These are phyloP conservation scores for Globisporangium recalcitrans DNA, from an alignment of 352 stramenopile genomes.

Conservation along the genomic window DNA sequence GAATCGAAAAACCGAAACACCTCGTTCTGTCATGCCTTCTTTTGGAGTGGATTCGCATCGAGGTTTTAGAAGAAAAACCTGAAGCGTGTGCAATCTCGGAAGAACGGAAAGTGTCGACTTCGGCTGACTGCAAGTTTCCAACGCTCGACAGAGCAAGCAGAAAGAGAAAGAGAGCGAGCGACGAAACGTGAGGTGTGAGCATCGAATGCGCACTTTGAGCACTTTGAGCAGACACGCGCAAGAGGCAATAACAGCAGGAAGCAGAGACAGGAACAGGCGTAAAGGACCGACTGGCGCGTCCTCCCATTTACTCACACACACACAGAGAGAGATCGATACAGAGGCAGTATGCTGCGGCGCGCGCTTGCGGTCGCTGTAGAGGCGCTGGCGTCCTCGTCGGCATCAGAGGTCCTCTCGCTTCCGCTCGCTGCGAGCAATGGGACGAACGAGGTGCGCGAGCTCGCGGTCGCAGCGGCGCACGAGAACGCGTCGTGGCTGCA, in stretches of 20 bases:
- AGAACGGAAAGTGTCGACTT: too few species aligned
- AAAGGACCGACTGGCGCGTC: neutral
- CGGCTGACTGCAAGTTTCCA: too few species aligned
- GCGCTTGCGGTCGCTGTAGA: constrained; percentile 6
- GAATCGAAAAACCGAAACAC: too few species aligned
- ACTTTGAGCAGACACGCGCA: neutral
- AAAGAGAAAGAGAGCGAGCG: neutral
- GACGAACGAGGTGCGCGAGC: neutral
- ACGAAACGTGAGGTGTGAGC: neutral
- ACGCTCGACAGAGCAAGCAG: too few species aligned
- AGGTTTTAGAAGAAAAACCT: too few species aligned
- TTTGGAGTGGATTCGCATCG: too few species aligned
- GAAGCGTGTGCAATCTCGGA: too few species aligned
- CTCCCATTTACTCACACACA: neutral
- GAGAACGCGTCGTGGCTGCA: constrained; percentile 25
- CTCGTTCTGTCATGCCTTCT: too few species aligned
- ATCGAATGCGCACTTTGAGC: neutral
- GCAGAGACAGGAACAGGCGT: neutral
- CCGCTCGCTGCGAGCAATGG: neutral
- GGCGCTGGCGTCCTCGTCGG: neutral
- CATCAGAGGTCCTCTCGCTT: neutral
- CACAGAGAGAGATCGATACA: neutral
- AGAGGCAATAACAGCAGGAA: neutral
- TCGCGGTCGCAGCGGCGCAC: neutral
- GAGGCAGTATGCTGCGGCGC: constrained; percentile 8